Conservation (phyloP, 331 rosid species). For the Telfairia occidentalis region DNA sequence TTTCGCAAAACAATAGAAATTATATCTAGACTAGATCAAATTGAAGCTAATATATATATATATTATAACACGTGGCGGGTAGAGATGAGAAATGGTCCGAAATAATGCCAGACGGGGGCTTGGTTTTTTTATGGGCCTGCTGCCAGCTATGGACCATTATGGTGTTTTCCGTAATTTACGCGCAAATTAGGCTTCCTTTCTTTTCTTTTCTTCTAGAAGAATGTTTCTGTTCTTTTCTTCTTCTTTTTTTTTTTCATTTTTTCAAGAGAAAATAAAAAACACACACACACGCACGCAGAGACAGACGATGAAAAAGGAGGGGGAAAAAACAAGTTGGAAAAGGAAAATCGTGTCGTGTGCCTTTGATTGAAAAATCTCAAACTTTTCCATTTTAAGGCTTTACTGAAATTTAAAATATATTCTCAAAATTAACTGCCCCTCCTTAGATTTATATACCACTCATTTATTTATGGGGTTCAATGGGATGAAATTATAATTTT, state of each 20-base stretch:
- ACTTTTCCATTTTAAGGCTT: not conserved
- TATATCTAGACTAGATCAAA: no score
- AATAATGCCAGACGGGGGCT: not conserved
- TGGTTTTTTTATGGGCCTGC: not conserved
- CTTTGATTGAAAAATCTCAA: not conserved
- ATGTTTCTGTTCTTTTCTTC: not conserved
- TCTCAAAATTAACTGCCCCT: not conserved
- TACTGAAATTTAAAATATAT: not conserved
- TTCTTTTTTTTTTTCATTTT: not conserved
- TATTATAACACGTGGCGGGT: not conserved
- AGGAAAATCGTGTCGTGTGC: not conserved
- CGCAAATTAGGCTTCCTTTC: not conserved
- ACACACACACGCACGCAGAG: no score
- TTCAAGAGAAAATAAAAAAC: no score
- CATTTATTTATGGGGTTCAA: no score
- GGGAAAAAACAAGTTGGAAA: not conserved
- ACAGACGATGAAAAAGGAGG: no score
- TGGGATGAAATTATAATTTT: no score
- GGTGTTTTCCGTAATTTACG: not conserved
- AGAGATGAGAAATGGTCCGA: not conserved
- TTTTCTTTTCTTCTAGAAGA: not conserved
- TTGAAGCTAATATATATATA: no score
- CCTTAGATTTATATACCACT: no score
- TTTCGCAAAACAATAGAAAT: no score
- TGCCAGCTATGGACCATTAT: not conserved